Evolutionary conservation across 805 yeast genomes (phyloP).

Genomic region (Hanseniaspora jakobsenii): DNA sequence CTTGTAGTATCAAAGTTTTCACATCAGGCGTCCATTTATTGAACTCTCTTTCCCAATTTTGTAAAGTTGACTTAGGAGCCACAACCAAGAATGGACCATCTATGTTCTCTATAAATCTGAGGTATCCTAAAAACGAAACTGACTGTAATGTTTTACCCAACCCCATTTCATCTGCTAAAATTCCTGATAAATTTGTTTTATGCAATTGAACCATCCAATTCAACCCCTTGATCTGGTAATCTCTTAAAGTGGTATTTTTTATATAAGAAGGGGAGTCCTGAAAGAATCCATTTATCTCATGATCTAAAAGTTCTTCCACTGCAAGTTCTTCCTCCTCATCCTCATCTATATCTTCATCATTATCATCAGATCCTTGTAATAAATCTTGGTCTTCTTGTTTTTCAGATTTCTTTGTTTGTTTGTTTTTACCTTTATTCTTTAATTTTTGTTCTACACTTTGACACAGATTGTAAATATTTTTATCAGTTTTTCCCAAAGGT

Average conservation of each 20-base stretch:
- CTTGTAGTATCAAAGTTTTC: slow-evolving; percentile 71
- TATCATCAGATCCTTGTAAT: slow-evolving; percentile 1
- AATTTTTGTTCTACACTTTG: slow-evolving; percentile 5
- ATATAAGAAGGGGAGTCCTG: slow-evolving; percentile 77
- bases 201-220: slow-evolving; percentile 87
- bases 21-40: slow-evolving; percentile 94
- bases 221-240: slow-evolving; percentile 87
- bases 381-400: slow-evolving; percentile 64
- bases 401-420: slow-evolving; percentile 57
- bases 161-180: slow-evolving; percentile 97
- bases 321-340: slow-evolving; percentile 49
- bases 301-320: slow-evolving; percentile 63
- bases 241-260: slow-evolving; percentile 61
- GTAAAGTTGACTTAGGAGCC: slow-evolving; percentile 91
- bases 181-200: slow-evolving; percentile 82
- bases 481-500: slow-evolving; percentile 15
- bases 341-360: slow-evolving; percentile 55
- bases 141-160: slow-evolving; percentile 93
- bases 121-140: slow-evolving; percentile 77
- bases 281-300: slow-evolving; percentile 39
- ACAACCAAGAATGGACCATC: slow-evolving; percentile 86
- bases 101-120: slow-evolving; percentile 63
- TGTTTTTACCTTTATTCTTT: not conserved
- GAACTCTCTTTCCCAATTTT: slow-evolving; percentile 94
- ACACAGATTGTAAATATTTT: slow-evolving; percentile 5